Base-by-base conservation (phyloP, 148 eudicot genomes). In the Spergularia bocconei region DNA sequence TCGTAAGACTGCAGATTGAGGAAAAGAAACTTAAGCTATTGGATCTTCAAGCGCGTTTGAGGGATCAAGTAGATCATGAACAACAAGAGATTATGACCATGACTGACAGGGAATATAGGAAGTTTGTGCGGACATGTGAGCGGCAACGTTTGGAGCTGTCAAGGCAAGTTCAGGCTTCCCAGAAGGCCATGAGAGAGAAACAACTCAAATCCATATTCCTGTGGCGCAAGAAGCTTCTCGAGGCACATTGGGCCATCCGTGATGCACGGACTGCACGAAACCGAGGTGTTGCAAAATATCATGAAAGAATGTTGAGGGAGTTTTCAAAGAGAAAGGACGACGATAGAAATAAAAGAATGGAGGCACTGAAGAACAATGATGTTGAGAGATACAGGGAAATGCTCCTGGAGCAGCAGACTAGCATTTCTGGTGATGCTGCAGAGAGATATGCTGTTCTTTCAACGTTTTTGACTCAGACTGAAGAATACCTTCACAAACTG, bases 141-240 rank as follows among this genome's bases (percentile, higher is more conserved):
- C 92, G 97, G n/a, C 99, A 95, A 48, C 92, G 99, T 14, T 79
- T 88, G 79, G 99, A 95, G 66, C 93, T 95, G 52, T 82, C 81
- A 66, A 84, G 99, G 83, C 93, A 95, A 84, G 88, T 87, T 67
- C 99, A 90, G 78, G 96, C 96, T 56, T 82, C 91, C 63, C 97
- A 90, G 80, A 95, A 83, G 86, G 96, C 97, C 62, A 83, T 81
- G 74, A 91, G 99, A 83, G 99, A 95, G 78, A 95, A 91, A 78
- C 99, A 95, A 77, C 85, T 95, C 38, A 95, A 95, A 80, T 84
- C 90, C 33, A 92, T 95, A 77, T 89, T 95, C 70, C 89, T 85
- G 72, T 95, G 99, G 99, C 96, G 99, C 50, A 95, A 95, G 90
- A 95, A 90, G 88, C 96, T 95, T 79, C 89, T 92, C 53, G 99